Percentiles rank a stretch among this genome's conserved stretches.
phyloP scores from a whole-genome alignment of 768 basidiomycete genomes.

The Exsudoporus frostii region DNA sequence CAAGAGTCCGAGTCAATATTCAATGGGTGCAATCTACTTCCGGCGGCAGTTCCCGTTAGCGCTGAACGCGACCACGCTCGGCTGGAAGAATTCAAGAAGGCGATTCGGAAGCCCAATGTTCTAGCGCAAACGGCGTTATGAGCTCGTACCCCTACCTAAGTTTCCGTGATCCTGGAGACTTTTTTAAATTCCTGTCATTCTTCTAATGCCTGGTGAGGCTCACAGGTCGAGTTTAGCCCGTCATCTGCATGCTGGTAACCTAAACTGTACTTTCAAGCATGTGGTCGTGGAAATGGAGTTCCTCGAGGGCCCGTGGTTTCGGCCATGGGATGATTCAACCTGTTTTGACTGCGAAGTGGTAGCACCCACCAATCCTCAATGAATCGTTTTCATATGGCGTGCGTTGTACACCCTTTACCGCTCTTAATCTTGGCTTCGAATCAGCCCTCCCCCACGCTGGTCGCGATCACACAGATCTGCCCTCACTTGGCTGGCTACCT shows the following conservation, averaged over 20 bases:
- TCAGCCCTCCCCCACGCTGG: background rate
- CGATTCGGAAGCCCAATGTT: background rate
- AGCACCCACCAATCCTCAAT: background rate
- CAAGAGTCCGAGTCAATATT: too few species aligned
- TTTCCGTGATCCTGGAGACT: background rate
- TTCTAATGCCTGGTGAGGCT: background rate
- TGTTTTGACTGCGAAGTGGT: background rate
- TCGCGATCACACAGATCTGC: background rate
- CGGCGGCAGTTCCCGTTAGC: background rate
- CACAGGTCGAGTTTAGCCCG: background rate
- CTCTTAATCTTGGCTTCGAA: background rate
- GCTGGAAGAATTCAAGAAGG: too few species aligned
- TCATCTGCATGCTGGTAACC: background rate
- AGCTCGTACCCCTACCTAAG: background rate
- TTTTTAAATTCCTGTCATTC: background rate
- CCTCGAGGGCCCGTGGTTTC: too few species aligned
- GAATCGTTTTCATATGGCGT: background rate
- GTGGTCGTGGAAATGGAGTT: too few species aligned
- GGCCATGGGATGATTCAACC: background rate
- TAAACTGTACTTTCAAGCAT: background rate
- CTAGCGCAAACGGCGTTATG: background rate
- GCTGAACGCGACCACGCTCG: too few species aligned
- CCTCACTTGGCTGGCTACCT: background rate
- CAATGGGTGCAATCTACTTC: background rate
- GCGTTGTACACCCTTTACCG: background rate